These are phyloP conservation scores for Metschnikowia kofuensis DNA, from an alignment of 805 yeast genomes.

Conservation along the genomic window DNA sequence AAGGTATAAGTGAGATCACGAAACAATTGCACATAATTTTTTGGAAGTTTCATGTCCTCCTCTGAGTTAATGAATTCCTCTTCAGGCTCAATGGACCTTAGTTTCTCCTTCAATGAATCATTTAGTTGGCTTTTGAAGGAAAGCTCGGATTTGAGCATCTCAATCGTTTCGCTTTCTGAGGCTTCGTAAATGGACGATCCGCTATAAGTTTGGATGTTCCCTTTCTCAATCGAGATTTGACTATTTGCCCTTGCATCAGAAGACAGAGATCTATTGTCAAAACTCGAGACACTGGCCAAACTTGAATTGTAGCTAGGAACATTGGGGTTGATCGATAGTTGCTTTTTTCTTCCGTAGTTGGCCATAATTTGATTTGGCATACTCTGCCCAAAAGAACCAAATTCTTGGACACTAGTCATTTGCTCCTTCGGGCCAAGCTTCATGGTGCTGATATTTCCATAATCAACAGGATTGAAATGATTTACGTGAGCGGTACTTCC, in stretches of 20 bases:
- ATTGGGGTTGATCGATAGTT: constrained; percentile 24
- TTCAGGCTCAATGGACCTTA: constrained; percentile 17
- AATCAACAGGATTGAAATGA: constrained; percentile 10
- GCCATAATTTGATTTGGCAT: constrained; percentile 6
- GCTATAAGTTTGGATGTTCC: not conserved
- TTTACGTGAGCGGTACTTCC: not conserved
- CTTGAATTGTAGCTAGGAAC: constrained; percentile 31
- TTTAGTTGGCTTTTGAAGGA: constrained; percentile 51
- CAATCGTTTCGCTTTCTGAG: constrained; percentile 18
- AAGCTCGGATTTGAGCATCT: constrained; percentile 47
- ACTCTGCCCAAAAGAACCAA: constrained; percentile 4
- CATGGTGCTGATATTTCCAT: constrained; percentile 7
- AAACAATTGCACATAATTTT: constrained; percentile 45
- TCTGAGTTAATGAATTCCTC: constrained; percentile 6
- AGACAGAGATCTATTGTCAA: constrained; percentile 10
- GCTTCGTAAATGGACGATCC: constrained; percentile 2
- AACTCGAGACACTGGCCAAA: constrained; percentile 5
- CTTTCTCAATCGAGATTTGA: constrained; percentile 1
- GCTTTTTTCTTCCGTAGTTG: constrained; percentile 9
- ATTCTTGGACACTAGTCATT: constrained; percentile 4
- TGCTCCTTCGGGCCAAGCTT: constrained; percentile 8
- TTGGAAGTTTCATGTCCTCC: constrained; percentile 35
- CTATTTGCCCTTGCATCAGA: constrained; percentile 10
- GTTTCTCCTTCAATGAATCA: constrained; percentile 34
- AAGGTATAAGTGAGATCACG: constrained; percentile 47